Base-by-base conservation (phyloP, 345 rosid species). In the Gossypium mustelinum region DNA sequence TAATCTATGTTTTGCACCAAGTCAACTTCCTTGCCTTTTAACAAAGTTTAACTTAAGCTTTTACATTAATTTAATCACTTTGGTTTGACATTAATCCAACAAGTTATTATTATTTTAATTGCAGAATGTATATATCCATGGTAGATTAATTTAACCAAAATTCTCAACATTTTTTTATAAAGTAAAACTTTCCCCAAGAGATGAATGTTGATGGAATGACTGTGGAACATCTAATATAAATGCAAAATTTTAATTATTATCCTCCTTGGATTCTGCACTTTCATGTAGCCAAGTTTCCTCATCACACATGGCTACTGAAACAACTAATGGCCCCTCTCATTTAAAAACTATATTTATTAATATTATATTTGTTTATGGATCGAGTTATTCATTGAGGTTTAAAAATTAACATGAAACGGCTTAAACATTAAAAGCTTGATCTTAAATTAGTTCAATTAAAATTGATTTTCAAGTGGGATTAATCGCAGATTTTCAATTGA, bases 261-360 rank as follows among this genome's bases (percentile, higher is more conserved):
- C 63, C 45, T 39, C 86, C 76, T 84, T 79, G 87, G 87, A 84
- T 81, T 80, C 81, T 76, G 80, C 78, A 22, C 59, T 83, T 81
- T 79, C 81, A 83, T 80, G 85, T 85, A 80, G 73, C 79, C 82
- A 79, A 76, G 69, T 82, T 86, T 83, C 87, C 81, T 78, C 79
- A 64, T 82, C 84, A 79, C 87, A 84, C 81, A 81, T 82, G 84
- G 83, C 77, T 74, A 72, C 54, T 77, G 65, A 44, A 45, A 58
- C 43, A 29, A 57, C 47, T 34, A 34, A 34, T 4, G 7, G 7
- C 7, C 7, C 6, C 39, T 34, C 4, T 34, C 4, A 34, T 34
- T 34, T 34, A 34, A 34, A 34, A 34, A 34, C 0, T 34, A 34
- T 34, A 1, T 34, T 34, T 34, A 34, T 34, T 34, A 34, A 34